Conservation (phyloP, 2,329 filamentous ascomycete genomes). For the Xylariales sp. region DNA sequence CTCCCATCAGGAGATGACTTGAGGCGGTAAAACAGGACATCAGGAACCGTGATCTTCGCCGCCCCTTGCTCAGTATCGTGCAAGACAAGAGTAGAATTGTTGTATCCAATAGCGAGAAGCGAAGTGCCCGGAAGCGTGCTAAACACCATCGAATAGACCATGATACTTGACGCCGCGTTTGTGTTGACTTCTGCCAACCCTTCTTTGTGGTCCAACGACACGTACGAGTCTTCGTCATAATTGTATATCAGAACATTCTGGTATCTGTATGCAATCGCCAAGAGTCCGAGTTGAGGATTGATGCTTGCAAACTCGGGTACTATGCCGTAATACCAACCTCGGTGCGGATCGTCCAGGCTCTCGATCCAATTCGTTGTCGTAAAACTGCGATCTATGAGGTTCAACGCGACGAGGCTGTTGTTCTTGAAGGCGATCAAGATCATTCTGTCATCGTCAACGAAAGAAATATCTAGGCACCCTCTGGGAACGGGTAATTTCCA, state of each 20-base stretch:
- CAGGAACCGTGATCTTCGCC: background rate
- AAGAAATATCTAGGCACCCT: background rate
- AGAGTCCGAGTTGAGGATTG: background rate
- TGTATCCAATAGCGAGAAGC: background rate
- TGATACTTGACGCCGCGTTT: background rate
- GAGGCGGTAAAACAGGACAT: background rate
- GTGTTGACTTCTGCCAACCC: background rate
- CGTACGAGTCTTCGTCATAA: conserved; percentile 1
- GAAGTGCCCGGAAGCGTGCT: background rate
- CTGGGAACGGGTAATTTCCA: background rate
- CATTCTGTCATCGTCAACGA: background rate
- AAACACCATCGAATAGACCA: background rate
- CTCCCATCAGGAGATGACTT: background rate
- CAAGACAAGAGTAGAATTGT: background rate
- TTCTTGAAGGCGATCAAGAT: background rate
- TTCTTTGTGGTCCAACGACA: background rate
- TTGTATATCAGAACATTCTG: conserved; percentile 1
- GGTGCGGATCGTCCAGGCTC: background rate
- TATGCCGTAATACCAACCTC: background rate
- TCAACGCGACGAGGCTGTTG: background rate
- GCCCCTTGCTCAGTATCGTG: background rate
- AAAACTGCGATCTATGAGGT: background rate
- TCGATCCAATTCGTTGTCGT: background rate
- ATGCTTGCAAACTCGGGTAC: background rate
- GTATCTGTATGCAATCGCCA: background rate